These are phyloP conservation scores for Cercospora beticola DNA, from an alignment of 2,329 filamentous ascomycete genomes.

Conservation along the genomic window DNA sequence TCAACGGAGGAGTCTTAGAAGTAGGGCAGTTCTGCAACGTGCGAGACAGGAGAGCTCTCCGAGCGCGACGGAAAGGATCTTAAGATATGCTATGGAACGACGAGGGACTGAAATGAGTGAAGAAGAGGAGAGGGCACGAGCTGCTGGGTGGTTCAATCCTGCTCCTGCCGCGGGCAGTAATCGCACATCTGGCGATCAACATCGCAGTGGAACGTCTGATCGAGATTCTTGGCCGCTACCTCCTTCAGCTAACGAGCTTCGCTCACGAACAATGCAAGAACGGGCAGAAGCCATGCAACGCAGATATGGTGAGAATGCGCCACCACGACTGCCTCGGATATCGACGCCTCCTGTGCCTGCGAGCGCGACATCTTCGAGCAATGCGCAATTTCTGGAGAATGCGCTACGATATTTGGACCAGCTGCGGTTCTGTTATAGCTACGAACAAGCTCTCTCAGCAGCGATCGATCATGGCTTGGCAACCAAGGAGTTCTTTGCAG, in stretches of 20 bases:
- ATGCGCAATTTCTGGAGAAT: constrained; percentile 52
- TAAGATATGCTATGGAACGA: constrained; percentile 44
- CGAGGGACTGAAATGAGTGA: constrained; percentile 38
- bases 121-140: constrained; percentile 39
- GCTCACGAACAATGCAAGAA: constrained; percentile 29
- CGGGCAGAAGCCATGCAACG: constrained; percentile 38
- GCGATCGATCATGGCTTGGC: constrained; percentile 56
- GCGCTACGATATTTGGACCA: constrained; percentile 62
- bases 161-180: constrained; percentile 15
- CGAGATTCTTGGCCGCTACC: constrained; percentile 30
- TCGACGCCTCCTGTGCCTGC: constrained; percentile 30
- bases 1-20: constrained; percentile 35
- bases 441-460: constrained; percentile 55
- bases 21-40: constrained; percentile 36
- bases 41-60: constrained; percentile 36
- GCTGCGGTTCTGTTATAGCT: constrained; percentile 54
- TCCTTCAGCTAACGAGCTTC: constrained; percentile 26
- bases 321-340: constrained; percentile 34
- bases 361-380: constrained; percentile 16
- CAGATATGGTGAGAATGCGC: constrained; percentile 38
- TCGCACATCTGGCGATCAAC: constrained; percentile 22
- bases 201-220: constrained; percentile 16
- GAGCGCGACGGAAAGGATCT: constrained; percentile 39
- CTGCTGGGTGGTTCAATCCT: constrained; percentile 35
- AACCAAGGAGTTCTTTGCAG: constrained; percentile 53